Base-by-base conservation (phyloP, 2,329 filamentous ascomycete genomes). In the Alternaria gansuensis region DNA sequence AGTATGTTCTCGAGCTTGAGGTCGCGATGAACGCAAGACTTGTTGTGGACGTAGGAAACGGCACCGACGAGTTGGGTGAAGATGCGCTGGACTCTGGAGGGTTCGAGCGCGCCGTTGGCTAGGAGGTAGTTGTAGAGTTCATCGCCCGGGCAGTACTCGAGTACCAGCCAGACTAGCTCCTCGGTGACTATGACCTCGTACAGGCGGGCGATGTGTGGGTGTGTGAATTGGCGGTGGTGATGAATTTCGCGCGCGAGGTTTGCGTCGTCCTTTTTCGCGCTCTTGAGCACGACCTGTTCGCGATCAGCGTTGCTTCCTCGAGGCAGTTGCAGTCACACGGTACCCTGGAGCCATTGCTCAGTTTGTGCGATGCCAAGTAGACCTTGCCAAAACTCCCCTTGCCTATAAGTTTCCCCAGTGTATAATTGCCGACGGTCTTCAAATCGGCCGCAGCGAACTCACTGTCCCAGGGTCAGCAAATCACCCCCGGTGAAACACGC, bases 171-270 rank as follows among this genome's bases (percentile, higher is more conserved):
- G 51, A 99, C 96, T 77, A 98, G 79, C 49, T 83, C 88, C 80
- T 99, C 95, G 2, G 95, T 99, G 63, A 99, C 93, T 70, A 99
- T 96, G 60, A 99, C 94, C 82, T 99, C 95, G 82, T 99, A 98
- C 23, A 99, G 83, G 50, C 95, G 87, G 44, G 95, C 93, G 71
- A 99, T 99, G 80, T 99, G 95, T 23, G 95, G 95, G 75, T 99
- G 95, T 65, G 97, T 86, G 79, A 99, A 97, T 79, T 99, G 95
- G 68, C 95, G 91, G 77, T 99, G 95, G 77, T 99, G 95, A 78
- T 99, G 95, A 70, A 99, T 99, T 78, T 99, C 95, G 69, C 95
- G 90, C 14, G 94, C 94, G 48, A 99, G 88, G 76, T 99, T 99
- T 54, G 92, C 88, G 78, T 99, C 95, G 75, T 93, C 90, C 78